A percentile compares a stretch with the other conserved stretches of the same genome.
These are phyloP conservation scores for Silybum marianum DNA, from an alignment of 129 eudicot genomes.

Conservation along the genomic window DNA sequence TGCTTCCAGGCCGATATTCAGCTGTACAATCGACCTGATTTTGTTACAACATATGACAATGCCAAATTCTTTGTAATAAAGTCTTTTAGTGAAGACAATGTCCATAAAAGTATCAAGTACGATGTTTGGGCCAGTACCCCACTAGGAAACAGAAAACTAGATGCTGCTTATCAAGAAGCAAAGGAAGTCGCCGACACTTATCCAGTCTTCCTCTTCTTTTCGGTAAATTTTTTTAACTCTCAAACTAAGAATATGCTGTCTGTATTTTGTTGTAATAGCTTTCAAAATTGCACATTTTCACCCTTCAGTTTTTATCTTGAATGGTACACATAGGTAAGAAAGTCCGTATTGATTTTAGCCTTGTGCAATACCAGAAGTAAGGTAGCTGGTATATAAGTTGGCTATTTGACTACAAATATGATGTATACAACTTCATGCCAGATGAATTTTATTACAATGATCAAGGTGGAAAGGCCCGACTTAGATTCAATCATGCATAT, in stretches of 20 bases:
- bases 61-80: conserved; percentile 88
- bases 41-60: conserved; percentile 61
- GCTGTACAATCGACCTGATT: conserved; percentile 62
- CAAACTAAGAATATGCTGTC: neutral
- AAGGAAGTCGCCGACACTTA: conserved; percentile 54
- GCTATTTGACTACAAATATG: too few species aligned
- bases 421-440: neutral
- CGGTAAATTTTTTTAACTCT: conserved; percentile 47
- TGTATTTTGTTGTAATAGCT: neutral
- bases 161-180: conserved; percentile 86
- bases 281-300: neutral
- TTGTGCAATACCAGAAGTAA: neutral
- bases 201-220: conserved; percentile 87
- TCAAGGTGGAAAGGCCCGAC: neutral
- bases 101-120: conserved; percentile 90
- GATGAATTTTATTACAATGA: neutral
- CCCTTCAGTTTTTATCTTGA: neutral
- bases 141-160: conserved; percentile 82
- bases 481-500: too few species aligned
- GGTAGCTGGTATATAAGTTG: neutral
- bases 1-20: conserved; percentile 48
- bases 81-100: conserved; percentile 94
- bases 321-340: neutral
- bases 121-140: conserved; percentile 94
- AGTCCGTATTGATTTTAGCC: neutral